phyloP scores from a whole-genome alignment of 2,329 filamentous ascomycete species.

The Colletotrichum orchidophilum region DNA sequence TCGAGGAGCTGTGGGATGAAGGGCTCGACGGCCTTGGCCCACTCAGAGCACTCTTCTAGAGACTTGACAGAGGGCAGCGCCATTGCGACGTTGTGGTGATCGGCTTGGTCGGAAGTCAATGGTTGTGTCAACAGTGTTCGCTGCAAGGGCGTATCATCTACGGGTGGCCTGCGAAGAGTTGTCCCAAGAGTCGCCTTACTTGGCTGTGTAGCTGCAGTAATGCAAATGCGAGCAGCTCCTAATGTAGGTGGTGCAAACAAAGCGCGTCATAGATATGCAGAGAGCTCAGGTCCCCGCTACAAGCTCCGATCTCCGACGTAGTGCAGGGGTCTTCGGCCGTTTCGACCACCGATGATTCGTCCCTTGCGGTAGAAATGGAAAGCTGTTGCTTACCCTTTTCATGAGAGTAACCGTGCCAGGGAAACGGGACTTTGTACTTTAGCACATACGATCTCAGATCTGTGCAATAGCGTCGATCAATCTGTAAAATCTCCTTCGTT shows the following conservation, averaged over 20 bases:
- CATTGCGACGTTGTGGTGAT: constrained; percentile 54
- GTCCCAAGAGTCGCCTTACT: not conserved
- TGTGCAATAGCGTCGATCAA: not conserved
- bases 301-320: not conserved
- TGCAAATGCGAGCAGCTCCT: not conserved
- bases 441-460: not conserved
- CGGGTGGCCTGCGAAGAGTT: not conserved
- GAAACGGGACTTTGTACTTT: not conserved
- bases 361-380: not conserved
- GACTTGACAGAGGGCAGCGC: constrained; percentile 76
- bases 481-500: not conserved
- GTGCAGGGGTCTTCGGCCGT: constrained; percentile 19
- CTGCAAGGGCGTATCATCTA: not conserved
- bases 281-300: constrained; percentile 3
- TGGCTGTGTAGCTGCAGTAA: not conserved
- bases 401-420: too few species aligned
- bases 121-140: not conserved
- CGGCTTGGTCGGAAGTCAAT: too few species aligned
- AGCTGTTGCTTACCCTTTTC: not conserved
- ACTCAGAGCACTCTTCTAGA: constrained; percentile 80
- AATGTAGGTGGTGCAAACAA: constrained; percentile 16
- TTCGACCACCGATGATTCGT: constrained; percentile 10
- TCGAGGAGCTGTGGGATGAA: constrained; percentile 76
- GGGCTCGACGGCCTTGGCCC: constrained; percentile 76
- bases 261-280: constrained; percentile 30